Percentiles rank a stretch among this genome's conserved stretches.
Conservation (phyloP, 768 basidiomycete species). For the Termitomyces sp. region DNA sequence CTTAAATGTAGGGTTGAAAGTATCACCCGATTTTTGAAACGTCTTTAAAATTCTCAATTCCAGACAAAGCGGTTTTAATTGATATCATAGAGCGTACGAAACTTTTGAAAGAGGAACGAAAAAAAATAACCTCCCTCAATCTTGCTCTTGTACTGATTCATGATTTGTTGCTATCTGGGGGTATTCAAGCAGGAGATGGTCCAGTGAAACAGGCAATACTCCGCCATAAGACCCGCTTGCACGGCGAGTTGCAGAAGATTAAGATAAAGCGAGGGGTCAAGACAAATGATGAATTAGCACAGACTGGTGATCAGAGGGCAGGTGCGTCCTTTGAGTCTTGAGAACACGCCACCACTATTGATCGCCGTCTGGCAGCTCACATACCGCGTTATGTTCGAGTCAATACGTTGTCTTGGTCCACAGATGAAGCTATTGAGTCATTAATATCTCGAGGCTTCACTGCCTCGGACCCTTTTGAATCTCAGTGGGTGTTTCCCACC, state of each 20-base stretch:
- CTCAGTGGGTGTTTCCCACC: constrained; percentile 35
- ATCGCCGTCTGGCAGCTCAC: constrained; percentile 34
- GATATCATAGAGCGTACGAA: constrained; percentile 65
- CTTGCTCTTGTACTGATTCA: constrained; percentile 86
- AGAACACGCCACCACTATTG: not conserved
- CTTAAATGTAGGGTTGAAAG: constrained; percentile 71
- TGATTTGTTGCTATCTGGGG: constrained; percentile 76
- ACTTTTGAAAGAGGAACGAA: constrained; percentile 71
- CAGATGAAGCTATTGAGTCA: constrained; percentile 54
- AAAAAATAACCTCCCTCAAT: constrained; percentile 67
- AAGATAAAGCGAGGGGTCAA: constrained; percentile 72
- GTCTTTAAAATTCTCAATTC: not conserved
- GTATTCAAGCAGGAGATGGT: constrained; percentile 89
- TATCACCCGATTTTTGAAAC: not conserved
- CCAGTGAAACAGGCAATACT: constrained; percentile 84
- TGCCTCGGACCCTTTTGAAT: constrained; percentile 44
- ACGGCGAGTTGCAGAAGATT: constrained; percentile 79
- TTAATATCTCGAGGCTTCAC: constrained; percentile 54
- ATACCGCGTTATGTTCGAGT: constrained; percentile 86
- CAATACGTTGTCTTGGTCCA: constrained; percentile 66
- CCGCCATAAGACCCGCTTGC: constrained; percentile 85
- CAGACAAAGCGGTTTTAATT: constrained; percentile 74
- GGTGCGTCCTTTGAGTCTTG: constrained; percentile 32
- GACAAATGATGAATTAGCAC: constrained; percentile 60
- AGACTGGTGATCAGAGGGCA: constrained; percentile 53